Evolutionary conservation across 2,329 filamentous ascomycete species (phyloP).

Genomic region (Colletotrichum sp.): DNA sequence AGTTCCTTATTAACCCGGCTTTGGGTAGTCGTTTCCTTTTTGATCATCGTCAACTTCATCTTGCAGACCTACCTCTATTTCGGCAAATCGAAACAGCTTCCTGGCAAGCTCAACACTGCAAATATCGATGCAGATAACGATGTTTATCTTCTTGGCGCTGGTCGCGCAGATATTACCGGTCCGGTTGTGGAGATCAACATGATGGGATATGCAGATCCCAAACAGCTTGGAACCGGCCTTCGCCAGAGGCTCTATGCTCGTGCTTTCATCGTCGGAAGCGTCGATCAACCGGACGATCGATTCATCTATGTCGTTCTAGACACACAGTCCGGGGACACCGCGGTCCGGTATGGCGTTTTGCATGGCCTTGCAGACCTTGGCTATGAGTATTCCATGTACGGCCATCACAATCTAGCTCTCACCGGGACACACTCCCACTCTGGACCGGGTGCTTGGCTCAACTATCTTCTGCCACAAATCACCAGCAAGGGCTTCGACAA

Average conservation of each 20-base stretch:
- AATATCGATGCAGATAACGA: conserved; percentile 27
- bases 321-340: conserved; percentile 84
- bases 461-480: conserved; percentile 89
- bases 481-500: conserved; percentile 85
- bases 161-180: conserved; percentile 62
- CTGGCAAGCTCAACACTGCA: background rate
- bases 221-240: conserved; percentile 81
- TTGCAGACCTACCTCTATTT: background rate
- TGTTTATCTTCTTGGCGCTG: conserved; percentile 55
- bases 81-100: background rate
- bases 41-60: background rate
- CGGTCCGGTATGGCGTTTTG: conserved; percentile 82
- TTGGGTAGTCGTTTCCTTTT: background rate
- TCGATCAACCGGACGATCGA: conserved; percentile 67
- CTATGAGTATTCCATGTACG: conserved; percentile 75
- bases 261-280: conserved; percentile 82
- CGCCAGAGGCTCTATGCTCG: conserved; percentile 86
- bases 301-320: conserved; percentile 91
- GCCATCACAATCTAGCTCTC: conserved; percentile 81
- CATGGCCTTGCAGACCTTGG: conserved; percentile 73
- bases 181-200: conserved; percentile 89
- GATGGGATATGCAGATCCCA: conserved; percentile 84
- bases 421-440: conserved; percentile 92
- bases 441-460: conserved; percentile 89
- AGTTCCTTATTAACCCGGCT: conserved; percentile 6